Percentiles rank a stretch among this genome's conserved stretches.
Evolutionary conservation across 2,329 filamentous ascomycete genomes (phyloP).

Genomic region (Macrophomina phaseolina): DNA sequence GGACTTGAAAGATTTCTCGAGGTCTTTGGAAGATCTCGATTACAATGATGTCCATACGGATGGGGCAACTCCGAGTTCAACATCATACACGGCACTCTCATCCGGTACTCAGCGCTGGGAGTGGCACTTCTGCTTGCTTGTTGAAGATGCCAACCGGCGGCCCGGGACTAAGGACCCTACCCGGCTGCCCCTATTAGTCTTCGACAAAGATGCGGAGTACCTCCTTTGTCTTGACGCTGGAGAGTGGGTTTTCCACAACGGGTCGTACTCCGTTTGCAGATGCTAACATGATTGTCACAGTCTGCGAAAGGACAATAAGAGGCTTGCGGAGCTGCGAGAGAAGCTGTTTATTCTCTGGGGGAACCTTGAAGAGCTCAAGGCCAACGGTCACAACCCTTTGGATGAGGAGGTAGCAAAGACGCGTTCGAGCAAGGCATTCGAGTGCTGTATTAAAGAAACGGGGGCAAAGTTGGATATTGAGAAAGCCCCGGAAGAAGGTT

Average conservation of each 20-base stretch:
- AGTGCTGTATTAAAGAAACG: slow-evolving; percentile 53
- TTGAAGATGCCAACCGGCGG: slow-evolving; percentile 68
- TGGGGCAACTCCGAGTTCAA: slow-evolving; percentile 41
- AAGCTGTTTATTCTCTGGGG: slow-evolving; percentile 84
- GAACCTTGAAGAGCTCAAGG: slow-evolving; percentile 75
- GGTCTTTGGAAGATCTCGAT: slow-evolving; percentile 45
- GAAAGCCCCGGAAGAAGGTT: background rate
- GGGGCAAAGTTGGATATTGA: slow-evolving; percentile 32
- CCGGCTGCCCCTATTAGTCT: slow-evolving; percentile 71
- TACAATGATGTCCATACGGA: slow-evolving; percentile 55
- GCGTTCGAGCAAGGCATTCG: slow-evolving; percentile 51
- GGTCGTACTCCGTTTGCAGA: background rate
- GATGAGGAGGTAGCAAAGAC: slow-evolving; percentile 33
- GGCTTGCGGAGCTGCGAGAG: slow-evolving; percentile 65
- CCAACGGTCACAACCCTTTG: slow-evolving; percentile 34
- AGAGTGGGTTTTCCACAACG: slow-evolving; percentile 52
- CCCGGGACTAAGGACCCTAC: slow-evolving; percentile 41
- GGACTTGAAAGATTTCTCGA: slow-evolving; percentile 73
- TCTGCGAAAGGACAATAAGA: slow-evolving; percentile 59
- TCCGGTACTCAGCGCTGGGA: slow-evolving; percentile 63
- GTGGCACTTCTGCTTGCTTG: slow-evolving; percentile 80
- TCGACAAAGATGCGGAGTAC: slow-evolving; percentile 62
- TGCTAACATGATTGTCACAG: slow-evolving; percentile 41
- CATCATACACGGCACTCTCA: slow-evolving; percentile 35
- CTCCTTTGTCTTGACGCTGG: slow-evolving; percentile 62